These are phyloP conservation scores for Metschnikowia baotianmanensis DNA, from an alignment of 805 yeast genomes.

Conservation along the genomic window DNA sequence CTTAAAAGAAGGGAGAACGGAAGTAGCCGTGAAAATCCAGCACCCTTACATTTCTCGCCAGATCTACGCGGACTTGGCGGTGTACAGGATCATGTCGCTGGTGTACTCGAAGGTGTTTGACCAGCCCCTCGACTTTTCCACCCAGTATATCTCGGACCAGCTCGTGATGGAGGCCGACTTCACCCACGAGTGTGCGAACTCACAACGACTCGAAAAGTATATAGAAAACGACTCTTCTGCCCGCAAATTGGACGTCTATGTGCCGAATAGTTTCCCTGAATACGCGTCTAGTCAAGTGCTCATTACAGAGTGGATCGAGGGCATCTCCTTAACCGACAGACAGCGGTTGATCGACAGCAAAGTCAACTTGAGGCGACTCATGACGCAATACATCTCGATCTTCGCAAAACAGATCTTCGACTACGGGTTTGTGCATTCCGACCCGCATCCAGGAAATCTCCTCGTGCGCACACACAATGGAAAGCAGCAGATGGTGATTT, in stretches of 20 bases:
- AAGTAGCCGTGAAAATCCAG: constrained; percentile 66
- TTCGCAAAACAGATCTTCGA: constrained; percentile 59
- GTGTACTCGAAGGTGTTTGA: constrained; percentile 61
- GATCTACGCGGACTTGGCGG: constrained; percentile 56
- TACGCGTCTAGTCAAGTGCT: constrained; percentile 50
- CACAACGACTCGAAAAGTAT: constrained; percentile 35
- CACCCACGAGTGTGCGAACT: constrained; percentile 52
- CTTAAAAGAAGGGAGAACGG: constrained; percentile 41
- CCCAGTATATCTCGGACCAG: constrained; percentile 56
- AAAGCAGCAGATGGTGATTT: constrained; percentile 57
- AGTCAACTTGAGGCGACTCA: constrained; percentile 39
- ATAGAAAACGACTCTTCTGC: constrained; percentile 45
- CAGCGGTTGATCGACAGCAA: constrained; percentile 39
- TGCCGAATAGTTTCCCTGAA: constrained; percentile 53
- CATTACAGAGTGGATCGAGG: constrained; percentile 76
- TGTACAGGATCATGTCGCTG: constrained; percentile 51
- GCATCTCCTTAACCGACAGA: constrained; percentile 52
- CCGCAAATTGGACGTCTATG: constrained; percentile 40
- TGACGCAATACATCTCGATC: constrained; percentile 49
- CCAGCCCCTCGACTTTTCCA: constrained; percentile 57
- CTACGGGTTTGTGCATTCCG: constrained; percentile 71
- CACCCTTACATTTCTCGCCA: constrained; percentile 63
- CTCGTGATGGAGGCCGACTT: constrained; percentile 63
- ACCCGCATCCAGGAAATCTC: constrained; percentile 81
- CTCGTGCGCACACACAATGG: constrained; percentile 45